These are phyloP conservation scores for Grosmannia clavigera DNA, from an alignment of 2,329 filamentous ascomycete genomes.

Conservation along the genomic window DNA sequence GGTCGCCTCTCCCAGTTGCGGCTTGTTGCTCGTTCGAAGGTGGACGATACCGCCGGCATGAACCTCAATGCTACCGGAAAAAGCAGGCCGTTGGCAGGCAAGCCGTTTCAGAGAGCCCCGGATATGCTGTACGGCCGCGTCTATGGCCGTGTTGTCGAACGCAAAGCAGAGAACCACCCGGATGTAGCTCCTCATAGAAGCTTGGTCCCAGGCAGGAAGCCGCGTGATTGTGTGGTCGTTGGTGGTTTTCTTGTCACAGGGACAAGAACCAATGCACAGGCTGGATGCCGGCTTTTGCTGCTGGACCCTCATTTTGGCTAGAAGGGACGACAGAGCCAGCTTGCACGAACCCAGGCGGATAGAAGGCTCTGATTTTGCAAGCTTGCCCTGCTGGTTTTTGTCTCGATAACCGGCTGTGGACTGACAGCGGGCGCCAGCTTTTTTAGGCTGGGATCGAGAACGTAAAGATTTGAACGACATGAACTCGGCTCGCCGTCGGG, in stretches of 20 bases:
- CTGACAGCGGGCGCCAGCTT: neutral
- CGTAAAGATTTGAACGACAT: too few relatives aligned
- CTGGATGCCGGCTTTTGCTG: neutral
- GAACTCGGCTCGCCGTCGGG: neutral
- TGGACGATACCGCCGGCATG: slow-evolving; percentile 11
- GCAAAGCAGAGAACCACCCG: slow-evolving; percentile 15
- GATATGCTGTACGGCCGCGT: slow-evolving; percentile 10
- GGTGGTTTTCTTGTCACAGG: neutral
- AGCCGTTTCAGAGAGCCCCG: slow-evolving; percentile 12
- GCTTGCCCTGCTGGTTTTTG: neutral
- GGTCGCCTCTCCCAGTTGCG: neutral
- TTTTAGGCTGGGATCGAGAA: neutral
- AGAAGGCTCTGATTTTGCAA: neutral
- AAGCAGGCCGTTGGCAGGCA: slow-evolving; percentile 15
- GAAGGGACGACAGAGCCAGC: neutral
- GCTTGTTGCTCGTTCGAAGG: slow-evolving; percentile 9
- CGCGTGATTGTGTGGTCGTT: neutral
- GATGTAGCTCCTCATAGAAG: slow-evolving; percentile 12
- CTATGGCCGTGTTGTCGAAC: slow-evolving; percentile 4
- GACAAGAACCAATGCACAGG: neutral
- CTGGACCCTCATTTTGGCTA: neutral
- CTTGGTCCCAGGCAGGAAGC: slow-evolving; percentile 11
- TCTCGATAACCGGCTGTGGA: too few relatives aligned
- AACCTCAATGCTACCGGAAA: slow-evolving; percentile 17
- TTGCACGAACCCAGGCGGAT: neutral